phyloP scores from a whole-genome alignment of 805 yeast genomes.

The Kluyveromyces starmeri region DNA sequence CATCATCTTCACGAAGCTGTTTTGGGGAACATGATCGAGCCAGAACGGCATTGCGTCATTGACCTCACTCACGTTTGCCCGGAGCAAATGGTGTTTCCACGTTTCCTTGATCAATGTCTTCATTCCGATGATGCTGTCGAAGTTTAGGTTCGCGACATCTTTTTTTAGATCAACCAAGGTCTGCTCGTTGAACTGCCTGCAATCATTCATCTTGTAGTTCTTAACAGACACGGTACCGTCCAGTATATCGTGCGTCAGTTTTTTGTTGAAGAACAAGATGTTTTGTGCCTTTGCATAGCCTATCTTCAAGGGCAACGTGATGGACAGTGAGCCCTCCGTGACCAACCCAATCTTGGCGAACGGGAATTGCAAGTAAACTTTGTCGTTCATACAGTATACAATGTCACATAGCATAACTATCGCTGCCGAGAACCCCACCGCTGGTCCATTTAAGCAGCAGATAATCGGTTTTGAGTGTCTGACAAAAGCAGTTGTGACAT shows the following conservation, averaged over 20 bases:
- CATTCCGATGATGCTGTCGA: conserved; percentile 36
- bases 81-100: conserved; percentile 29
- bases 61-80: conserved; percentile 57
- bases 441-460: conserved; percentile 80
- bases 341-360: conserved; percentile 77
- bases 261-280: conserved; percentile 61
- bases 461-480: conserved; percentile 64
- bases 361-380: conserved; percentile 57
- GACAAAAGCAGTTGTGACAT: conserved; percentile 56
- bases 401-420: conserved; percentile 70
- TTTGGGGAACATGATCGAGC: conserved; percentile 66
- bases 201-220: conserved; percentile 36
- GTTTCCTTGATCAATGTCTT: conserved; percentile 32
- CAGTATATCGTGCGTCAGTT: conserved; percentile 53
- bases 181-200: conserved; percentile 39
- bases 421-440: conserved; percentile 68
- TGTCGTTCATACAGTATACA: conserved; percentile 54
- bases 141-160: conserved; percentile 30
- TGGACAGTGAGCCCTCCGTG: conserved; percentile 70
- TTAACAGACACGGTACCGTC: conserved; percentile 55
- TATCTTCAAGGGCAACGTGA: conserved; percentile 57
- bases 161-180: conserved; percentile 34
- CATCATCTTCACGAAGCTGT: conserved; percentile 49
- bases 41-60: conserved; percentile 61
- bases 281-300: conserved; percentile 69